A percentile compares a stretch with the other conserved stretches of the same genome.
These are phyloP conservation scores for Didymellaceae sp. DNA, from an alignment of 2,329 filamentous ascomycete genomes.

Conservation along the genomic window DNA sequence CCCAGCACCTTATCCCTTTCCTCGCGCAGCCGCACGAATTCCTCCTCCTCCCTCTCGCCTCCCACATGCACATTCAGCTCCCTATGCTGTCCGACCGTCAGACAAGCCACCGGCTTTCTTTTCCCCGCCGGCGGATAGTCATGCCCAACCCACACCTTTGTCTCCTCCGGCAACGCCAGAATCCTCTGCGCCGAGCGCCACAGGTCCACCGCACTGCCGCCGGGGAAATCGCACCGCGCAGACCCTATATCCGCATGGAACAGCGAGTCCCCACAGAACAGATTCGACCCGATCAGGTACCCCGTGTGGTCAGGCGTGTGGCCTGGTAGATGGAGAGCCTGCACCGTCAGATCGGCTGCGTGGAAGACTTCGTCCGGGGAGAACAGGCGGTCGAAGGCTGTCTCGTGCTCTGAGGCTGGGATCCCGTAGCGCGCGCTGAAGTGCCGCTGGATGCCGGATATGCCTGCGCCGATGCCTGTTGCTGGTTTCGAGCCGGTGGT, in stretches of 20 bases:
- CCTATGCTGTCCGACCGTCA: slow-evolving; percentile 47
- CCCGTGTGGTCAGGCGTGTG: slow-evolving; percentile 68
- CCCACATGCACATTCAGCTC: slow-evolving; percentile 46
- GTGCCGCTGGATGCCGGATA: slow-evolving; percentile 59
- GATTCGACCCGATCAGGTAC: slow-evolving; percentile 59
- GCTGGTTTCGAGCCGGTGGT: slow-evolving; percentile 16
- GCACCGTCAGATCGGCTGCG: slow-evolving; percentile 56
- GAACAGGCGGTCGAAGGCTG: slow-evolving; percentile 61
- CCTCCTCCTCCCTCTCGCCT: slow-evolving; percentile 29
- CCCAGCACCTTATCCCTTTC: slow-evolving; percentile 40
- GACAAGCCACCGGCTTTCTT: slow-evolving; percentile 33
- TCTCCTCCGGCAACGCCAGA: slow-evolving; percentile 34
- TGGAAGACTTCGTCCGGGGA: slow-evolving; percentile 61
- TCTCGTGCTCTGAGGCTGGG: slow-evolving; percentile 50
- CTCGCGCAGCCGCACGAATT: slow-evolving; percentile 44
- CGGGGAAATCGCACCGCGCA: slow-evolving; percentile 46
- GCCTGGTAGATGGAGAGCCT: slow-evolving; percentile 63
- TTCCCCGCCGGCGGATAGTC: slow-evolving; percentile 41
- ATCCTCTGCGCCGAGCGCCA: slow-evolving; percentile 39
- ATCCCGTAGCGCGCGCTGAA: slow-evolving; percentile 61
- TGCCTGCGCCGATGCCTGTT: slow-evolving; percentile 64
- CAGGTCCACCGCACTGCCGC: slow-evolving; percentile 38
- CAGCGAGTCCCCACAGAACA: slow-evolving; percentile 47
- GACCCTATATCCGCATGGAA: slow-evolving; percentile 46
- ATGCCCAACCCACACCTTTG: slow-evolving; percentile 46